phyloP scores from a whole-genome alignment of 257 asterid species.

The Lycium barbarum region DNA sequence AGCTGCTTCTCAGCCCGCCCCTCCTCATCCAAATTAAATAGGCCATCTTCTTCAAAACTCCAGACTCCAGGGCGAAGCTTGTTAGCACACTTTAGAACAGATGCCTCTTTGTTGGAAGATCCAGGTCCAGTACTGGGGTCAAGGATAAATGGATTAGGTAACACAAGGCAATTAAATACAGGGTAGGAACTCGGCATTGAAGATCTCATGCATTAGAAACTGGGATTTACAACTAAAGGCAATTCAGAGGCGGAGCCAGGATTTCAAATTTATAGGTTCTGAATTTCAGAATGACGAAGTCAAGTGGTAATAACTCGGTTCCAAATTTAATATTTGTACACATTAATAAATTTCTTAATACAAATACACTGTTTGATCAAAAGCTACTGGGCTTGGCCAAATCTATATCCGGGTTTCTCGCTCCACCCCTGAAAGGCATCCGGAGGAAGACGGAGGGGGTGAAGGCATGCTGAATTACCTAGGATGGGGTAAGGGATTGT shows the following conservation, averaged over 20 bases:
- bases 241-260: too few species aligned
- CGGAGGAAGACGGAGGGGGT: background rate
- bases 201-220: background rate
- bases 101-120: slow-evolving; percentile 64
- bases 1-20: slow-evolving; percentile 94
- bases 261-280: too few species aligned
- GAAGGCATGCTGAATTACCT: slow-evolving; percentile 46
- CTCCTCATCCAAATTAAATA: slow-evolving; percentile 91
- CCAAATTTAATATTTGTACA: too few species aligned
- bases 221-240: background rate
- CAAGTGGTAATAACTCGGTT: too few species aligned
- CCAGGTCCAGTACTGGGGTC: slow-evolving; percentile 60
- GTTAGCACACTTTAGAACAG: slow-evolving; percentile 55
- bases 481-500: slow-evolving; percentile 61
- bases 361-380: too few species aligned
- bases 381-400: too few species aligned
- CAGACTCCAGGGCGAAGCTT: slow-evolving; percentile 77
- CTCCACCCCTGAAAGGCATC: background rate
- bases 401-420: too few species aligned
- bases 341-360: too few species aligned
- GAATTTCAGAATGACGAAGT: too few species aligned
- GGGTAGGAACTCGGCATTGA: slow-evolving; percentile 6
- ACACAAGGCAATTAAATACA: slow-evolving; percentile 8
- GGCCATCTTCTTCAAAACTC: slow-evolving; percentile 99
- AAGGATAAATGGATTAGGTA: slow-evolving; percentile 14